Evolutionary conservation across 805 yeast genomes (phyloP), one percentile per base, ranked within the genome.

Genomic region (Wickerhamomyces bisporus): DNA sequence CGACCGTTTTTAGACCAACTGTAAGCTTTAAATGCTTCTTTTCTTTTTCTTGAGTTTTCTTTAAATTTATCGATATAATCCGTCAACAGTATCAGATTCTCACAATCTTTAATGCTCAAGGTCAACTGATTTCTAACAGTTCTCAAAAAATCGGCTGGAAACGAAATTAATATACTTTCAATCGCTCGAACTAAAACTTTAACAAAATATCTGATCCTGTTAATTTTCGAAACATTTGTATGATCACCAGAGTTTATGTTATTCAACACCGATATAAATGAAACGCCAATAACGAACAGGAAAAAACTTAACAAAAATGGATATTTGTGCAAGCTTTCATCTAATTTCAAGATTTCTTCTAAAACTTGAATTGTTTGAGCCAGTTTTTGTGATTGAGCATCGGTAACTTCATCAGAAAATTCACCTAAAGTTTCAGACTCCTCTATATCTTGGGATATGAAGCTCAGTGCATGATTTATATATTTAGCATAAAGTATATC

Each of bases 1-100:
- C 54, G 51, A 2, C 69, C 68, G n/a, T 58, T 58, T 11, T 50
- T 44, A 17, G 49, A 45, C 69, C 68, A 64, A 40, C 63, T 53
- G 46, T 62, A 63, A 21, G 64, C 52, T 14, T 51, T 52, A 14
- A 64, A 36, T 9, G 61, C 53, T 9, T 60, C 60, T 26, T 44
- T 50, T 20, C 62, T 49, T 31, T 55, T 52, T 18, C 40, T 34
- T 4, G 52, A 43, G 21, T 52, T 55, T 19, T 36, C 35, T 26
- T 39, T 45, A 36, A 49, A 50, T 30, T 37, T 43, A 5, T 35
- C 46, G 26, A 40, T 28, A 30, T 48, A 49, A 40, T 45, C 55
- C 5, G 45, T 34, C 25, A 45, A 36, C 24, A 50, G 36, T 20
- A 48, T 48, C 24, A 46, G 41, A 34, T 48, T 52, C 32, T 47